These are phyloP conservation scores for Leccinellum albellum DNA, from an alignment of 768 basidiomycete genomes.

Conservation along the genomic window DNA sequence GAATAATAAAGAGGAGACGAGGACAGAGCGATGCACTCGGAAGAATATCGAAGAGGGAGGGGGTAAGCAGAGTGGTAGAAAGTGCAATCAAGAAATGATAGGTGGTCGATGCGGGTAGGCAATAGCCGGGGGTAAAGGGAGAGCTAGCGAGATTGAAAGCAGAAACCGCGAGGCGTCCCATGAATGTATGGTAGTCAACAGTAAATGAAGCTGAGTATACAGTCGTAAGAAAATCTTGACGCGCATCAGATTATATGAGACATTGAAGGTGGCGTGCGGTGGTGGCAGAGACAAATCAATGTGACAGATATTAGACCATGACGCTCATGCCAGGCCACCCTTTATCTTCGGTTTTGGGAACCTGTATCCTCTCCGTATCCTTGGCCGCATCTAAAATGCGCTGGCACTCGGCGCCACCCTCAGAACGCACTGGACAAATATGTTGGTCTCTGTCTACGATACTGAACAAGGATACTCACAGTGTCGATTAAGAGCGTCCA, in stretches of 20 bases:
- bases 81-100: constrained; percentile 23
- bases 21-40: background rate
- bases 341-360: constrained; percentile 33
- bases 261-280: constrained; percentile 17
- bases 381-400: constrained; percentile 36
- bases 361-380: constrained; percentile 19
- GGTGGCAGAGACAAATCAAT: constrained; percentile 4
- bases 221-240: constrained; percentile 16
- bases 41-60: background rate
- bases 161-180: constrained; percentile 30
- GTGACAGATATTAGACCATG: constrained; percentile 25
- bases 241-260: constrained; percentile 25
- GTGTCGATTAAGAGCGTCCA: constrained; percentile 94
- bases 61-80: background rate
- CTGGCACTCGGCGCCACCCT: constrained; percentile 76
- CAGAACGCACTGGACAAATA: constrained; percentile 58
- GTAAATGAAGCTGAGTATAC: constrained; percentile 13
- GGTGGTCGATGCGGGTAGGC: constrained; percentile 1
- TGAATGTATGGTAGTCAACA: constrained; percentile 24
- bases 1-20: constrained; percentile 12
- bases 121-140: constrained; percentile 3
- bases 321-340: constrained; percentile 32
- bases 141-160: constrained; percentile 9
- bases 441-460: background rate
- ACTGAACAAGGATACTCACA: constrained; percentile 47